These are phyloP conservation scores for Brettanomyces nanus DNA, from an alignment of 805 yeast genomes.

Conservation along the genomic window DNA sequence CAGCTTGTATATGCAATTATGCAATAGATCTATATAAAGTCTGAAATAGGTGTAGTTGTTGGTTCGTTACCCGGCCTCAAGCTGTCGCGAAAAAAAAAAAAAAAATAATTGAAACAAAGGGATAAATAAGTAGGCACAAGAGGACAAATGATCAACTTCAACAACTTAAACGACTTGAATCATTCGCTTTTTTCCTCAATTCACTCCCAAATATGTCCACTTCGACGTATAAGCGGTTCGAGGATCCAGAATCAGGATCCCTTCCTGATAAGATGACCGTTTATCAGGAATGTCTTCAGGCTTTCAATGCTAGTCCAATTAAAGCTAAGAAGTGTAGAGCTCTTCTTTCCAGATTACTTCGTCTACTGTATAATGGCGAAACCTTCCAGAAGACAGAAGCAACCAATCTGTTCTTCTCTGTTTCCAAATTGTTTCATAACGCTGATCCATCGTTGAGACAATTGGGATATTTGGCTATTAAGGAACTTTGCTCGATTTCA, in stretches of 20 bases:
- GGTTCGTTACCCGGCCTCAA: too few relatives aligned
- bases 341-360: slow-evolving; percentile 72
- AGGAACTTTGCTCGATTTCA: slow-evolving; percentile 77
- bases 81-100: too few relatives aligned
- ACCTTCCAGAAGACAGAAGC: slow-evolving; percentile 83
- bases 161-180: too few relatives aligned
- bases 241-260: slow-evolving; percentile 58
- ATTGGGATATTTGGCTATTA: slow-evolving; percentile 87
- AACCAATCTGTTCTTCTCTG: slow-evolving; percentile 85
- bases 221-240: slow-evolving; percentile 73
- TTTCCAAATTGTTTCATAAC: slow-evolving; percentile 92
- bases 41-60: too few relatives aligned
- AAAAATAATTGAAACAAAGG: too few relatives aligned
- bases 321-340: slow-evolving; percentile 81
- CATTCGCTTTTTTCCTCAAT: too few relatives aligned
- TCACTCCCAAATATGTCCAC: slow-evolving; percentile 64
- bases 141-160: too few relatives aligned
- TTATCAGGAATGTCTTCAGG: slow-evolving; percentile 88
- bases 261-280: slow-evolving; percentile 94
- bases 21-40: too few relatives aligned
- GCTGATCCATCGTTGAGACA: slow-evolving; percentile 83
- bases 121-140: too few relatives aligned
- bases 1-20: slow-evolving; percentile 38
- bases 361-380: slow-evolving; percentile 81
- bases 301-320: slow-evolving; percentile 86